A percentile compares a stretch with the other conserved stretches of the same genome.
phyloP scores from a whole-genome alignment of 1,284 basidiomycete genomes.

The Sanguinoderma infundibulare region DNA sequence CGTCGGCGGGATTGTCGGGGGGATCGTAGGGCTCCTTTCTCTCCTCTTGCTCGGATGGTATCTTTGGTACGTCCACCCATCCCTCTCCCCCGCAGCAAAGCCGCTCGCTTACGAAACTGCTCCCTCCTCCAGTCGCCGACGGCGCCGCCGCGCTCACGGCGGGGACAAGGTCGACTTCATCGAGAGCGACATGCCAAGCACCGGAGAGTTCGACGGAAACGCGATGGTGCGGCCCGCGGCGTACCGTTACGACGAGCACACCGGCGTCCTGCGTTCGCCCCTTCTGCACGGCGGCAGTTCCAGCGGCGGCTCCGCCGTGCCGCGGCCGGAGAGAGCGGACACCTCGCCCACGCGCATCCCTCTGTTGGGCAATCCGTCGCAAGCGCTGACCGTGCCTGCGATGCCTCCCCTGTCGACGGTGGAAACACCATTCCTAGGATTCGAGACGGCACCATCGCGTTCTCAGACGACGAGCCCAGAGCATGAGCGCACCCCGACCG shows the following conservation, averaged over 20 bases:
- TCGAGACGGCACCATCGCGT: no score
- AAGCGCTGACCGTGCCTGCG: not conserved
- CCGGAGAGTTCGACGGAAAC: not conserved
- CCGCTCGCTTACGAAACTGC: not conserved
- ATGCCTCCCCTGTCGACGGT: no score
- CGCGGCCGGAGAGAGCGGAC: not conserved
- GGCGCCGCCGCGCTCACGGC: not conserved
- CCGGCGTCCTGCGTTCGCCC: no score
- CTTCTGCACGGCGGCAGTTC: no score
- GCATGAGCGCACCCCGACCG: no score
- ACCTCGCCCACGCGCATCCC: not conserved
- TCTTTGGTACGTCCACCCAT: not conserved
- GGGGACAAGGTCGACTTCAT: not conserved
- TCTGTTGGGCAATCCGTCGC: not conserved
- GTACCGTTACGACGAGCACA: not conserved
- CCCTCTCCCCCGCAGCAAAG: not conserved
- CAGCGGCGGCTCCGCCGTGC: not conserved
- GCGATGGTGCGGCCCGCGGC: not conserved
- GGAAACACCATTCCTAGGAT: no score
- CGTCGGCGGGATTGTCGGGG: not conserved
- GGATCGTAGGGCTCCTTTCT: not conserved
- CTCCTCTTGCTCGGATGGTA: not conserved
- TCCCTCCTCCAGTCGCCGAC: not conserved
- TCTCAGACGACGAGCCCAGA: no score
- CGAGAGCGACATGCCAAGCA: not conserved